Evolutionary conservation across 192 early-diverging fungal species (phyloP).

Genomic region (Backusella mclennaniae): DNA sequence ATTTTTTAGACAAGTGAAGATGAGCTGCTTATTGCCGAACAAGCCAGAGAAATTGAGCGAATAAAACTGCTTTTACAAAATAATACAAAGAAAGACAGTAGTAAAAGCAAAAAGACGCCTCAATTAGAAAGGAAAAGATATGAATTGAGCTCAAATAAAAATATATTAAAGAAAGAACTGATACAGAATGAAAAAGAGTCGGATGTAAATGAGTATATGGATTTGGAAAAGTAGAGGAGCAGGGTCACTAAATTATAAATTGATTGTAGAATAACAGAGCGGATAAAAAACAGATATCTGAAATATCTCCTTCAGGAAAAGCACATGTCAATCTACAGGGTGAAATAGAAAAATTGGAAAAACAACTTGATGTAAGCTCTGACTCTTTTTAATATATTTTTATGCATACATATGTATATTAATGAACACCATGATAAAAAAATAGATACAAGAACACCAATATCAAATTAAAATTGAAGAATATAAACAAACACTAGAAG

Average conservation of each 20-base stretch:
- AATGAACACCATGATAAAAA: not conserved
- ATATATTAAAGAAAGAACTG: not conserved
- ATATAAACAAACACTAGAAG: not conserved
- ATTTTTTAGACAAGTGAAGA: not conserved
- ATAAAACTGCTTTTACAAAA: not conserved
- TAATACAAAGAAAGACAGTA: not conserved
- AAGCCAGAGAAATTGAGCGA: not conserved
- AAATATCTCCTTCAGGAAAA: not conserved
- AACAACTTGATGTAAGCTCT: conserved; percentile 6
- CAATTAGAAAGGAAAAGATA: not conserved
- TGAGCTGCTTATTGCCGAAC: not conserved
- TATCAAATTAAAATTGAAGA: conserved; percentile 3
- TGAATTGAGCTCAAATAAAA: not conserved
- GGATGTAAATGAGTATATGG: not conserved
- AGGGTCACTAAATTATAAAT: not conserved
- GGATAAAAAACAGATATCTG: not conserved
- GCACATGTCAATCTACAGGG: not conserved
- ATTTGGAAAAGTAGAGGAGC: not conserved
- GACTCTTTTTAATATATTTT: not conserved
- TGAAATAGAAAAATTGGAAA: conserved; percentile 11
- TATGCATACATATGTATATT: not conserved
- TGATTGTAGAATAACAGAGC: not conserved
- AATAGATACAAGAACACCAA: not conserved
- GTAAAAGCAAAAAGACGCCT: not conserved
- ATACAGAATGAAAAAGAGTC: not conserved